These are phyloP conservation scores for Beauveria australis DNA, from an alignment of 2,329 filamentous ascomycete genomes.

Conservation along the genomic window DNA sequence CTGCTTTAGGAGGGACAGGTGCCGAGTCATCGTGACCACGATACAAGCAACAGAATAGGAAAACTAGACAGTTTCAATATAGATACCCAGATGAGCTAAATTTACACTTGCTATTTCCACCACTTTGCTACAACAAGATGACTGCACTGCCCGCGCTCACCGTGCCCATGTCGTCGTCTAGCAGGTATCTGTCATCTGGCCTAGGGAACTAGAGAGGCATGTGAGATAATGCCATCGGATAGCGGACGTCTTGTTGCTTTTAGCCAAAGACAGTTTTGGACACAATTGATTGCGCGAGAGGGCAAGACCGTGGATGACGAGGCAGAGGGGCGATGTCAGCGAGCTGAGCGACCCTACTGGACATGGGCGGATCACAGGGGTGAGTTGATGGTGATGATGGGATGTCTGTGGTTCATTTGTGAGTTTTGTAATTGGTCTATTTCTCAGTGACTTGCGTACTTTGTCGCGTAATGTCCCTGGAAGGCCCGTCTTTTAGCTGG, in stretches of 20 bases:
- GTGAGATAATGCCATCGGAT: too few relatives aligned
- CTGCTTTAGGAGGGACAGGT: too few relatives aligned
- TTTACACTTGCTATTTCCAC: neutral
- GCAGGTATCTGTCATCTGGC: constrained; percentile 11
- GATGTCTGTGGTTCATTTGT: neutral
- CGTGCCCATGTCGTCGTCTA: neutral
- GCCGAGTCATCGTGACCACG: too few relatives aligned
- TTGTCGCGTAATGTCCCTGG: neutral
- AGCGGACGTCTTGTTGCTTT: neutral
- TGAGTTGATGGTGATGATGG: neutral
- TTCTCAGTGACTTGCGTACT: neutral
- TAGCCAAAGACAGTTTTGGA: neutral
- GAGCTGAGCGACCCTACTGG: neutral
- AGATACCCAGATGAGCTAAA: neutral
- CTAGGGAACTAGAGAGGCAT: neutral
- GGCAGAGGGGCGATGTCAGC: neutral
- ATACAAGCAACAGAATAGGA: too few relatives aligned
- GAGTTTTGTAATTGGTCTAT: too few relatives aligned
- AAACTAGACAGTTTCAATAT: neutral
- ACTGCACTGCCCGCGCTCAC: neutral
- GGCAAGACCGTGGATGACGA: neutral
- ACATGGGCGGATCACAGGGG: neutral
- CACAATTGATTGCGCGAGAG: neutral
- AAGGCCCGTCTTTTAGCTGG: neutral
- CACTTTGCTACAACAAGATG: too few relatives aligned